Evolutionary conservation across 192 early-diverging fungal species (phyloP).

Genomic region (Coemansia sp.): DNA sequence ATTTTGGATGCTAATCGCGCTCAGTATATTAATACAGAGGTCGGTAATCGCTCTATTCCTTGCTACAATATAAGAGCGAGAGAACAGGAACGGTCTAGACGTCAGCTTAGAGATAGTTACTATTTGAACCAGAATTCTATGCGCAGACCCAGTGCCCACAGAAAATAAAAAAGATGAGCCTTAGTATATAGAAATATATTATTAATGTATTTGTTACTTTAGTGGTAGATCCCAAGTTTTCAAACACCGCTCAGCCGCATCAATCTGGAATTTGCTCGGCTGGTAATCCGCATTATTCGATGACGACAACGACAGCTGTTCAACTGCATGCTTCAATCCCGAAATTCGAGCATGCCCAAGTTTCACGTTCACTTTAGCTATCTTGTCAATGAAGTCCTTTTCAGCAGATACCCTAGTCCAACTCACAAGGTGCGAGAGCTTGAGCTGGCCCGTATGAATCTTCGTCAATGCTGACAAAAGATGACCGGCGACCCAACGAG

Average conservation of each 20-base stretch:
- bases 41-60: neutral
- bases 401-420: slow-evolving; percentile 41
- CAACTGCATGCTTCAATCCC: slow-evolving; percentile 2
- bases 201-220: neutral
- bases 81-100: neutral
- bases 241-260: slow-evolving; percentile 29
- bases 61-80: slow-evolving; percentile 1
- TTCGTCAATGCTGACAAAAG: slow-evolving; percentile 26
- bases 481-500: slow-evolving; percentile 27
- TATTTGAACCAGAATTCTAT: neutral
- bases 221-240: slow-evolving; percentile 21
- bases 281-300: neutral
- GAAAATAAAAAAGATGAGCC: neutral
- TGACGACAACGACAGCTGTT: neutral
- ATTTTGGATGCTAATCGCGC: neutral
- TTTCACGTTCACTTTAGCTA: slow-evolving; percentile 19
- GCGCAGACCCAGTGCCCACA: neutral
- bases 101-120: neutral
- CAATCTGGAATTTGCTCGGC: slow-evolving; percentile 16
- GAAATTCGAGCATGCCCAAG: slow-evolving; percentile 19
- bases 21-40: neutral
- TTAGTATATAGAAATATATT: neutral
- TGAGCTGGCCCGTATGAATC: slow-evolving; percentile 26
- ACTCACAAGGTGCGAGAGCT: slow-evolving; percentile 42
- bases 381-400: slow-evolving; percentile 27